These are phyloP conservation scores for Fusarium coicis DNA, from an alignment of 2,329 filamentous ascomycete species.

Conservation along the genomic window DNA sequence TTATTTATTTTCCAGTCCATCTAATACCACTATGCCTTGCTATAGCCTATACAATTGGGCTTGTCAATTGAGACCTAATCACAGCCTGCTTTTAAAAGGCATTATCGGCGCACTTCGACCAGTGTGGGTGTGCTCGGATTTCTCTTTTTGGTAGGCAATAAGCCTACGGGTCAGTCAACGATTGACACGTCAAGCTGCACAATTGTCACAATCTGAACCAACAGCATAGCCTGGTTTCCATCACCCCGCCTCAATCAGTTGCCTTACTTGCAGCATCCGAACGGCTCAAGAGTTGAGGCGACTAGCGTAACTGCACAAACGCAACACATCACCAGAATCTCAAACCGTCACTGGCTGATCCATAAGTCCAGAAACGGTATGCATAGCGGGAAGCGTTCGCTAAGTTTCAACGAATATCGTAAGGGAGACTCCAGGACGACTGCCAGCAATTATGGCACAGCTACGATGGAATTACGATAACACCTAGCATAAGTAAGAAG, in stretches of 20 bases:
- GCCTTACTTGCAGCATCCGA: background rate
- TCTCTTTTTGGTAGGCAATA: background rate
- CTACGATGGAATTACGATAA: too few species aligned
- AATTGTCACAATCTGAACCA: background rate
- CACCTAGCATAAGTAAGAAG: too few species aligned
- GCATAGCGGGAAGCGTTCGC: background rate
- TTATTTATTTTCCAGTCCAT: too few species aligned
- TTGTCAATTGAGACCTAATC: background rate
- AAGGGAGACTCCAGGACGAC: too few species aligned
- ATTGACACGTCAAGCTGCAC: slow-evolving; percentile 16
- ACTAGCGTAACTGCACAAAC: rapidly evolving
- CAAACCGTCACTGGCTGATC: rapidly evolving
- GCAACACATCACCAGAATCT: rapidly evolving
- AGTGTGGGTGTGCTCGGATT: slow-evolving; percentile 2
- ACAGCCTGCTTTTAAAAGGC: background rate
- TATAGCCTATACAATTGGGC: too few species aligned
- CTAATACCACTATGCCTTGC: too few species aligned
- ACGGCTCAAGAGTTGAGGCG: rapidly evolving
- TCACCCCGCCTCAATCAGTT: slow-evolving; percentile 2
- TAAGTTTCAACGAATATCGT: rapidly evolving
- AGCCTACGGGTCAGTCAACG: background rate
- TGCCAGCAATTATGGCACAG: too few species aligned
- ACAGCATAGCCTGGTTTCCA: slow-evolving; percentile 3
- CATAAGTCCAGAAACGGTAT: background rate
- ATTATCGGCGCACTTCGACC: background rate